Percentiles rank a stretch among this genome's conserved stretches.
Conservation (phyloP, 1,284 basidiomycete species). For the Phylloporus sp. region DNA sequence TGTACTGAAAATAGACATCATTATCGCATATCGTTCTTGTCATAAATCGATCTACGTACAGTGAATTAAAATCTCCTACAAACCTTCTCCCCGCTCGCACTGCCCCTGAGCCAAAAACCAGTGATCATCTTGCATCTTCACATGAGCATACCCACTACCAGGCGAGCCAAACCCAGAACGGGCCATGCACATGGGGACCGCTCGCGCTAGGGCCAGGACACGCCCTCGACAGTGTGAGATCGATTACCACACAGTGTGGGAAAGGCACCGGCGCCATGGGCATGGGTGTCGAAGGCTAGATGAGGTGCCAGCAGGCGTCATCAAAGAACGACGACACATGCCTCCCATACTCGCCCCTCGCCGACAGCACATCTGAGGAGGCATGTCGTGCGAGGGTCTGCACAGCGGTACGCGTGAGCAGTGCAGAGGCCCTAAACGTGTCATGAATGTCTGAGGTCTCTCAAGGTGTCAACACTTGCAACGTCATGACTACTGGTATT, state of each 20-base stretch:
- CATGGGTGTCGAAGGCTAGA: constrained; percentile 26
- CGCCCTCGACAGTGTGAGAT: constrained; percentile 25
- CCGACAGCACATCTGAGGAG: constrained; percentile 54
- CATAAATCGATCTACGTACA: too few relatives aligned
- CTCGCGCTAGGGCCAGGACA: constrained; percentile 21
- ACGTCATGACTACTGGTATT: constrained; percentile 8
- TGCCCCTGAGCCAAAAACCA: constrained; percentile 37
- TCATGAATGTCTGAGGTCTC: constrained; percentile 5
- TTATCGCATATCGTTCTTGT: too few relatives aligned
- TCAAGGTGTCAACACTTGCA: neutral
- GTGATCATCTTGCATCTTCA: constrained; percentile 31
- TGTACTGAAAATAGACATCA: too few relatives aligned
- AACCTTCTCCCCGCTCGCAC: constrained; percentile 16
- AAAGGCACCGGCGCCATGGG: constrained; percentile 17
- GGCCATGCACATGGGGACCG: constrained; percentile 25
- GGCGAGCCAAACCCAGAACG: constrained; percentile 24
- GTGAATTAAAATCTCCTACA: constrained; percentile 7
- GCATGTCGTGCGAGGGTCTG: constrained; percentile 33
- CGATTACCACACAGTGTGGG: constrained; percentile 18
- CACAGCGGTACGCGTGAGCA: constrained; percentile 28
- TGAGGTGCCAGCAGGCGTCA: neutral
- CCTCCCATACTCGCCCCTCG: constrained; percentile 66
- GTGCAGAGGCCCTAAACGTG: neutral
- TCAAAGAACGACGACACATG: constrained; percentile 36
- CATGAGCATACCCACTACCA: constrained; percentile 28